A percentile compares a stretch with the other conserved stretches of the same genome.
Conservation (phyloP, 768 basidiomycete species). For the Mycena leptocephala region DNA sequence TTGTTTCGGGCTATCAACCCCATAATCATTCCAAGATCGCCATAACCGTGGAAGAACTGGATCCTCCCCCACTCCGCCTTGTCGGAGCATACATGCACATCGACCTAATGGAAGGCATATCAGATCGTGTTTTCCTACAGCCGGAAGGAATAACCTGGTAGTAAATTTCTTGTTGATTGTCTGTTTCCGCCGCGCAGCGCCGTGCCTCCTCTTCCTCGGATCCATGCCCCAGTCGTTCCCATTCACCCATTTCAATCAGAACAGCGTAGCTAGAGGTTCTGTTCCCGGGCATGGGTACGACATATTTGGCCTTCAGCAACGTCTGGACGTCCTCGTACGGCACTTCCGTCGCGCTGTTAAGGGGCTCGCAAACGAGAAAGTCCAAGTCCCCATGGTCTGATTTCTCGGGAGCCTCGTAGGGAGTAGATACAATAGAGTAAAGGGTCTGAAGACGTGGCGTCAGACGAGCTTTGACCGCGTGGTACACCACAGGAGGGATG, state of each 20-base stretch:
- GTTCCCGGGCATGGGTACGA: constrained; percentile 65
- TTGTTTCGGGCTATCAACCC: constrained; percentile 68
- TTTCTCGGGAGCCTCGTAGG: constrained; percentile 79
- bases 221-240: constrained; percentile 49
- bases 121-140: not conserved
- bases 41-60: constrained; percentile 74
- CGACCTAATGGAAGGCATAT: constrained; percentile 60
- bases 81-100: constrained; percentile 73
- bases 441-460: constrained; percentile 58
- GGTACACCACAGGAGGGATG: constrained; percentile 71
- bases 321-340: constrained; percentile 55
- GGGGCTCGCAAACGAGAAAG: constrained; percentile 71
- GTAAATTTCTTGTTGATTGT: constrained; percentile 50
- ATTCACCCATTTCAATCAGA: constrained; percentile 56
- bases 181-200: constrained; percentile 39
- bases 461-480: constrained; percentile 64
- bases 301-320: constrained; percentile 64
- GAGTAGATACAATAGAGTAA: constrained; percentile 69
- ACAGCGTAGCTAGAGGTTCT: constrained; percentile 79
- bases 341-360: constrained; percentile 39
- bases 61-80: constrained; percentile 66
- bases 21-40: constrained; percentile 82
- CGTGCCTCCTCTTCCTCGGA: constrained; percentile 51
- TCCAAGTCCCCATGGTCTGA: constrained; percentile 80
- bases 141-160: constrained; percentile 54